phyloP scores from a whole-genome alignment of 2,329 filamentous ascomycete species.

The Penicillium sp. region DNA sequence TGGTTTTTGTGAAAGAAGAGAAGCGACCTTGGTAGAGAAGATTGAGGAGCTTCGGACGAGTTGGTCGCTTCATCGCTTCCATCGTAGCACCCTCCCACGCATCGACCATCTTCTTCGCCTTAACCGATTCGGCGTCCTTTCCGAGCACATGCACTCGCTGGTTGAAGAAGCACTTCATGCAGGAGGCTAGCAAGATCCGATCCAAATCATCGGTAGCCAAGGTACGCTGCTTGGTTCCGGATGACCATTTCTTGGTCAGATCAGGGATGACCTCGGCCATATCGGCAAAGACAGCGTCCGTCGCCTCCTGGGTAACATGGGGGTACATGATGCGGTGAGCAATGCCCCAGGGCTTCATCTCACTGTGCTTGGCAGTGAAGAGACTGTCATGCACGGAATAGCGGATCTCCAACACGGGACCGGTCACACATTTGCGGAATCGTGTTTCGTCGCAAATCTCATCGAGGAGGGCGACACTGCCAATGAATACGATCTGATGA shows the following conservation, averaged over 20 bases:
- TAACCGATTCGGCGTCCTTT: constrained; percentile 48
- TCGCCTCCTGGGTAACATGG: constrained; percentile 47
- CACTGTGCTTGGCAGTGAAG: constrained; percentile 60
- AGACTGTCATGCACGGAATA: constrained; percentile 67
- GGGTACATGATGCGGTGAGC: constrained; percentile 56
- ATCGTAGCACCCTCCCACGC: constrained; percentile 60
- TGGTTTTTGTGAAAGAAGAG: constrained; percentile 54
- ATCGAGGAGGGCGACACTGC: constrained; percentile 60
- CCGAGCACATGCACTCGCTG: constrained; percentile 53
- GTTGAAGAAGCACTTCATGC: constrained; percentile 54
- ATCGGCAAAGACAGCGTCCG: constrained; percentile 49
- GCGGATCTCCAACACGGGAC: constrained; percentile 59
- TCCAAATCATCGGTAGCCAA: constrained; percentile 54
- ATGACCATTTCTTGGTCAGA: constrained; percentile 54
- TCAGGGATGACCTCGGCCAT: constrained; percentile 53
- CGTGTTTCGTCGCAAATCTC: constrained; percentile 69
- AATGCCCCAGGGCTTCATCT: constrained; percentile 63
- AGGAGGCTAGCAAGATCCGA: constrained; percentile 57
- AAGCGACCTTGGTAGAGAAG: constrained; percentile 59
- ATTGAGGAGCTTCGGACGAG: constrained; percentile 55
- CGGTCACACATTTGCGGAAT: constrained; percentile 59
- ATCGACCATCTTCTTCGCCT: constrained; percentile 44
- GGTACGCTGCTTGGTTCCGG: constrained; percentile 42
- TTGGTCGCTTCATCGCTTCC: constrained; percentile 60
- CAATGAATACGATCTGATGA: constrained; percentile 55